Percentiles rank a stretch among this genome's conserved stretches.
Evolutionary conservation across 2,329 filamentous ascomycete genomes (phyloP).

Genomic region (Macrophomina phaseolina): DNA sequence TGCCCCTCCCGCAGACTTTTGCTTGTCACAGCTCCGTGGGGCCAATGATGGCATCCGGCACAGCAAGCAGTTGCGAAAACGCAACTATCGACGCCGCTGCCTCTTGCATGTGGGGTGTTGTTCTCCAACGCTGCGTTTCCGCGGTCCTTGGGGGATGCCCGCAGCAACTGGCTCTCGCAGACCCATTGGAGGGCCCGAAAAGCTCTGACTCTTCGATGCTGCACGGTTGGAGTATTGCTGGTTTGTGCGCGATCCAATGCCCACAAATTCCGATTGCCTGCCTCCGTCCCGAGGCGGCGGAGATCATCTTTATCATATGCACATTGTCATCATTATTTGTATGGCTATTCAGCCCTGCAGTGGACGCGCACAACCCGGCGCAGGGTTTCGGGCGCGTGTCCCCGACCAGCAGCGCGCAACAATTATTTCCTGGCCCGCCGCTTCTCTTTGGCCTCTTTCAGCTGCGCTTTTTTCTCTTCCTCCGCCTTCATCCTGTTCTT

Average conservation of each 20-base stretch:
- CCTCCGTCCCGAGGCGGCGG: conserved; percentile 2
- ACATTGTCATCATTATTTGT: conserved; percentile 15
- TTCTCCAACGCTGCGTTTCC: background rate
- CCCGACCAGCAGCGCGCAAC: background rate
- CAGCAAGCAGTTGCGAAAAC: background rate
- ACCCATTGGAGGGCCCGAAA: background rate
- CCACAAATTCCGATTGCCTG: conserved; percentile 13
- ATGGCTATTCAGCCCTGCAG: background rate
- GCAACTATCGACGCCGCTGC: background rate
- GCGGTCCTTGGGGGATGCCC: background rate
- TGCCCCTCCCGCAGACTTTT: conserved; percentile 25
- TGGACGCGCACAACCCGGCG: background rate
- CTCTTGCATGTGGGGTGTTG: background rate
- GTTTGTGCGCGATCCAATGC: conserved; percentile 3
- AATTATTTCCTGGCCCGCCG: background rate
- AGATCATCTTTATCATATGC: conserved; percentile 22
- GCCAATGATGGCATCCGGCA: conserved; percentile 21
- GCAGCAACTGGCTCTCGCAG: background rate
- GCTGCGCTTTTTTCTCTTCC: conserved; percentile 45
- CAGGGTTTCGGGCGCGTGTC: background rate
- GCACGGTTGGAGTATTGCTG: background rate
- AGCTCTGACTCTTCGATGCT: conserved; percentile 1
- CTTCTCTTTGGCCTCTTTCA: conserved; percentile 27
- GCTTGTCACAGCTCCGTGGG: conserved; percentile 20
- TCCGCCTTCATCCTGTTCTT: conserved; percentile 66